phyloP scores from a whole-genome alignment of 768 basidiomycete species.

The Rhodosporidiobolus sp. region DNA sequence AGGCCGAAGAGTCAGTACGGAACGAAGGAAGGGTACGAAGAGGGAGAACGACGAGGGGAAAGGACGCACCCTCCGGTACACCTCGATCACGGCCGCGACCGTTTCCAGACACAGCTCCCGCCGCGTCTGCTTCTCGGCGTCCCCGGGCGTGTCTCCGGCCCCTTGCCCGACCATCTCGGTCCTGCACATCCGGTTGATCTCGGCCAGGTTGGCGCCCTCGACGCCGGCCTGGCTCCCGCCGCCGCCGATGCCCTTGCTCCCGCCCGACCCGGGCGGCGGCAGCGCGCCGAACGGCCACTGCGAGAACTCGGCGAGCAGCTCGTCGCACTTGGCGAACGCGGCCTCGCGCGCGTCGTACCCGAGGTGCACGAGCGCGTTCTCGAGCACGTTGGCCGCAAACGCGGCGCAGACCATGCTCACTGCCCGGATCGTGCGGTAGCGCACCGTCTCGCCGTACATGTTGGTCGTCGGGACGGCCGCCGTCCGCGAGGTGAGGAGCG shows the following conservation, averaged over 20 bases:
- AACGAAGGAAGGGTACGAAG: no score
- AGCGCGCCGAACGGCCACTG: constrained; percentile 74
- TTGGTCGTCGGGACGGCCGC: constrained; percentile 63
- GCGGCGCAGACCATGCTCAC: constrained; percentile 85
- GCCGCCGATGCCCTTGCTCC: constrained; percentile 25
- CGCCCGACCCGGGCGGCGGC: not conserved
- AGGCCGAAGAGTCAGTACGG: no score
- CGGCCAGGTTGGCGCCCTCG: constrained; percentile 51
- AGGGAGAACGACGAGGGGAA: no score
- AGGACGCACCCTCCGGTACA: constrained; percentile 69
- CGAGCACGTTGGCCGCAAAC: constrained; percentile 90
- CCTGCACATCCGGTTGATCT: constrained; percentile 51
- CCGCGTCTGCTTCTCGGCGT: constrained; percentile 46
- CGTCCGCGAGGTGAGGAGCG: constrained; percentile 77
- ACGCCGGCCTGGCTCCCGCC: constrained; percentile 45
- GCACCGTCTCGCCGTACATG: constrained; percentile 60
- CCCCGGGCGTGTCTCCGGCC: constrained; percentile 16
- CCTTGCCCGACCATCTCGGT: constrained; percentile 46
- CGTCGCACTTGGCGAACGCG: constrained; percentile 89
- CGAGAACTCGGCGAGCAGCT: constrained; percentile 85
- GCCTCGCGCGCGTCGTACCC: constrained; percentile 90
- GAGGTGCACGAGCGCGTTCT: constrained; percentile 84
- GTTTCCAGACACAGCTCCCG: constrained; percentile 82
- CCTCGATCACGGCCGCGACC: constrained; percentile 86
- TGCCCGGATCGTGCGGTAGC: constrained; percentile 73